Evolutionary conservation across 2,329 filamentous ascomycete genomes (phyloP).

Genomic region (Trichoderma sp.): DNA sequence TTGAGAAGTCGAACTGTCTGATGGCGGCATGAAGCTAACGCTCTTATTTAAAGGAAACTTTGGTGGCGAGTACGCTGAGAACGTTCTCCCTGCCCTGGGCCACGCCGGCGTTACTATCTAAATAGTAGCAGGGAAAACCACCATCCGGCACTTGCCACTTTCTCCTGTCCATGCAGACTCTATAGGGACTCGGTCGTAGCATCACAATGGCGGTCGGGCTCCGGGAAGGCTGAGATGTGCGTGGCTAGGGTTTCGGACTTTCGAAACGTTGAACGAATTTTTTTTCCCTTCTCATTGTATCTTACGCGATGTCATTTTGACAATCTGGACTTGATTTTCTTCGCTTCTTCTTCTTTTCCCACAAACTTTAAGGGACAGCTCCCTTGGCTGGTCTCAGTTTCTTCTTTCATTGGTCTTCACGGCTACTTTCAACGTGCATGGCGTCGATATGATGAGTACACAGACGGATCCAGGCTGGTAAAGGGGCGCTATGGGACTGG

Average conservation of each 20-base stretch:
- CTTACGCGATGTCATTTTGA: slow-evolving; percentile 25
- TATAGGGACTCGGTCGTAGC: slow-evolving; percentile 14
- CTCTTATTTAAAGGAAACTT: slow-evolving; percentile 46
- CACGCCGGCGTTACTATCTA: slow-evolving; percentile 30
- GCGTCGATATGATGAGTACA: slow-evolving; percentile 23
- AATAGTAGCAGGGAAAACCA: neutral
- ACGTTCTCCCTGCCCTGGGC: slow-evolving; percentile 45
- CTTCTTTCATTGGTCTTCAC: slow-evolving; percentile 13
- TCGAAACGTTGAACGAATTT: slow-evolving; percentile 21
- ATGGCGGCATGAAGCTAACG: neutral
- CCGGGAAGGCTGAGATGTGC: slow-evolving; percentile 22
- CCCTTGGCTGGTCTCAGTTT: slow-evolving; percentile 3
- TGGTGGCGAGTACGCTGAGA: slow-evolving; percentile 48
- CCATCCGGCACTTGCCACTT: slow-evolving; percentile 17
- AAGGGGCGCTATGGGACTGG: slow-evolving; percentile 15
- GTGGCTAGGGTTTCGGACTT: slow-evolving; percentile 20
- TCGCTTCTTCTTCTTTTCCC: slow-evolving; percentile 8
- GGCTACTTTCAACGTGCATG: slow-evolving; percentile 21
- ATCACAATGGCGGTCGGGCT: neutral
- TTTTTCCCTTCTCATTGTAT: slow-evolving; percentile 26
- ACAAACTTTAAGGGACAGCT: neutral
- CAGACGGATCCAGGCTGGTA: slow-evolving; percentile 20
- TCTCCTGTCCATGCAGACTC: slow-evolving; percentile 17
- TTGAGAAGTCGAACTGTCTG: neutral
- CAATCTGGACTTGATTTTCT: slow-evolving; percentile 19